Evolutionary conservation across 2,329 filamentous ascomycete genomes (phyloP).

Genomic region (Botrytis squamosa): DNA sequence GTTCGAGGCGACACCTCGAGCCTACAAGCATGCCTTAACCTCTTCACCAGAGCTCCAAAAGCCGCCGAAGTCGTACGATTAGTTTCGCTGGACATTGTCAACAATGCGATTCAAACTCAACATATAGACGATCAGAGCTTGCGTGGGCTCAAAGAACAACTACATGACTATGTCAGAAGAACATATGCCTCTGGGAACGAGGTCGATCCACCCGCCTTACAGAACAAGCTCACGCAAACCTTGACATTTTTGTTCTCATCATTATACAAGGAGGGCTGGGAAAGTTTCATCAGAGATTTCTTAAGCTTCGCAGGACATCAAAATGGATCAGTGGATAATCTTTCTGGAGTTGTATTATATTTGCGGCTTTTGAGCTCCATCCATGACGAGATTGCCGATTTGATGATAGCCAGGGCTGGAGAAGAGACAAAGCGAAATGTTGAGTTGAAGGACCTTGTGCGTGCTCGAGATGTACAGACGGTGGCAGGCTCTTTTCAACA

Average conservation of each 20-base stretch:
- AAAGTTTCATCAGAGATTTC: constrained; percentile 88
- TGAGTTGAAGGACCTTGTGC: constrained; percentile 85
- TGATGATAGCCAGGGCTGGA: constrained; percentile 74
- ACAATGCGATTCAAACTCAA: constrained; percentile 82
- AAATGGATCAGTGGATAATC: constrained; percentile 64
- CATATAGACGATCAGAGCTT: constrained; percentile 72
- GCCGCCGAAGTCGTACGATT: constrained; percentile 82
- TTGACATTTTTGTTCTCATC: constrained; percentile 90
- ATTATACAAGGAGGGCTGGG: constrained; percentile 83
- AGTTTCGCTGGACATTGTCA: constrained; percentile 88
- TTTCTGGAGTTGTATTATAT: constrained; percentile 78
- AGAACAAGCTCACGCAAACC: constrained; percentile 97
- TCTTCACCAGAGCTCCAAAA: constrained; percentile 78
- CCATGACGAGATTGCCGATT: constrained; percentile 96
- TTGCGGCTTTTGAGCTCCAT: constrained; percentile 84
- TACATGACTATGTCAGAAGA: constrained; percentile 77
- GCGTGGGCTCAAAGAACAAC: constrained; percentile 71
- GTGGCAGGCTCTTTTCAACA: constrained; percentile 90
- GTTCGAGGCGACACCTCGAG: constrained; percentile 78
- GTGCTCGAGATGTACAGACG: constrained; percentile 82
- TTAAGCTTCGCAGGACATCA: constrained; percentile 67
- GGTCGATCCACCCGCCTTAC: constrained; percentile 72
- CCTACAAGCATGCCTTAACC: constrained; percentile 84
- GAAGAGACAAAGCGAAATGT: constrained; percentile 82
- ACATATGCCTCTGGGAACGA: constrained; percentile 62